A percentile compares a stretch with the other conserved stretches of the same genome.
Evolutionary conservation across 148 eudicot genomes (phyloP).

Genomic region (Rheum nobile): DNA sequence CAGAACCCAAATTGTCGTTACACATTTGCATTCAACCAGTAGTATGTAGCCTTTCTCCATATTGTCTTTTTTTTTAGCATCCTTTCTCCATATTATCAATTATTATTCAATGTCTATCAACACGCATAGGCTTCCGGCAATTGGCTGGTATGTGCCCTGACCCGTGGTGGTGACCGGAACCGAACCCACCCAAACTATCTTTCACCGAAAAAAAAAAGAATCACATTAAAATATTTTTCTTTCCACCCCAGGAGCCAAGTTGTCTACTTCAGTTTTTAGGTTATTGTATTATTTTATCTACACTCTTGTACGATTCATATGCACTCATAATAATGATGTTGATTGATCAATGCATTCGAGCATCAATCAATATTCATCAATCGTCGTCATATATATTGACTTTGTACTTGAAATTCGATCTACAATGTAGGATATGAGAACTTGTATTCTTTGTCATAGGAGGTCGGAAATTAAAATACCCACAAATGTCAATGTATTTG

Average conservation of each 20-base stretch:
- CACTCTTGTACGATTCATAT: background rate
- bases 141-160: background rate
- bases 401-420: background rate
- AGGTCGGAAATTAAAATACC: too few relatives aligned
- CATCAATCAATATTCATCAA: too few relatives aligned
- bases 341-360: background rate
- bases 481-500: too few relatives aligned
- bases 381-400: background rate
- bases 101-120: background rate
- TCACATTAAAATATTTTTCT: background rate
- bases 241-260: background rate
- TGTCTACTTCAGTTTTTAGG: background rate
- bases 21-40: background rate
- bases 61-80: too few relatives aligned
- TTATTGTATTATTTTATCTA: background rate
- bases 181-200: background rate
- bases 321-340: background rate
- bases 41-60: background rate
- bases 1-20: constrained; percentile 2
- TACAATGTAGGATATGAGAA: too few relatives aligned
- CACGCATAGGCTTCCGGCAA: background rate
- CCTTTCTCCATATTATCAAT: background rate
- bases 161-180: too few relatives aligned
- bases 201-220: background rate
- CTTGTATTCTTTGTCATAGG: too few relatives aligned